Conservation (phyloP, 371 early-diverging fungal species). For the Mortierella sp. region DNA sequence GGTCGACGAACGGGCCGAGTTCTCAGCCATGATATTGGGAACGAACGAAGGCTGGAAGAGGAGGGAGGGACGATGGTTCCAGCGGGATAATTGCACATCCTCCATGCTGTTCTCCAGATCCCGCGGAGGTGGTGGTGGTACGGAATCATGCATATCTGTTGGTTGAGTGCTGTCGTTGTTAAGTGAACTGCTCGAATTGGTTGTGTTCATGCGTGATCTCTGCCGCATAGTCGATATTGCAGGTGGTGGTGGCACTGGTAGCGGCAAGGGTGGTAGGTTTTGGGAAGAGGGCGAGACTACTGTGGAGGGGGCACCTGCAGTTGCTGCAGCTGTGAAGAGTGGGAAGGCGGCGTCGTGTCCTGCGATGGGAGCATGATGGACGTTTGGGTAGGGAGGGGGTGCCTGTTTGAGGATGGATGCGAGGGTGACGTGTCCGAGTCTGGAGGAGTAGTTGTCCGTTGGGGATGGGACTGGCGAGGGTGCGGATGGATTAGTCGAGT, state of each 20-base stretch:
- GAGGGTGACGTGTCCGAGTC: conserved; percentile 15
- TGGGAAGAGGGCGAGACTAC: neutral
- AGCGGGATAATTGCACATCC: neutral
- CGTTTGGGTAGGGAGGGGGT: conserved; percentile 22
- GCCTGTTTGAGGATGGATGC: conserved; percentile 31
- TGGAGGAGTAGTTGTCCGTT: neutral
- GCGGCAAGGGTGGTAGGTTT: neutral
- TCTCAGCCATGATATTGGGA: neutral
- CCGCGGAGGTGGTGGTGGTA: conserved; percentile 3
- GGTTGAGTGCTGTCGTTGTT: neutral
- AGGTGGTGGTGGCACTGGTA: neutral
- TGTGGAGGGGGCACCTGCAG: neutral
- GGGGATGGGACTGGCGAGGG: neutral
- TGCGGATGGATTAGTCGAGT: neutral
- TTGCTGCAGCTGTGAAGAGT: conserved; percentile 9
- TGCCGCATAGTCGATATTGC: conserved; percentile 7
- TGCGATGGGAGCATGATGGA: conserved; percentile 24
- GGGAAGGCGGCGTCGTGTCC: neutral
- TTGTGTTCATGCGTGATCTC: neutral
- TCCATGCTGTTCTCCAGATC: neutral
- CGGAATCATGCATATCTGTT: neutral
- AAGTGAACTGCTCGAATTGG: neutral
- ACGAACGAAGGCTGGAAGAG: conserved; percentile 3
- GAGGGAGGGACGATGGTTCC: neutral
- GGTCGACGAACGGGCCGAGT: neutral